A percentile compares a stretch with the other conserved stretches of the same genome.
Conservation (phyloP, 176 grass and related monocot genomes). For the Cocos nucifera region DNA sequence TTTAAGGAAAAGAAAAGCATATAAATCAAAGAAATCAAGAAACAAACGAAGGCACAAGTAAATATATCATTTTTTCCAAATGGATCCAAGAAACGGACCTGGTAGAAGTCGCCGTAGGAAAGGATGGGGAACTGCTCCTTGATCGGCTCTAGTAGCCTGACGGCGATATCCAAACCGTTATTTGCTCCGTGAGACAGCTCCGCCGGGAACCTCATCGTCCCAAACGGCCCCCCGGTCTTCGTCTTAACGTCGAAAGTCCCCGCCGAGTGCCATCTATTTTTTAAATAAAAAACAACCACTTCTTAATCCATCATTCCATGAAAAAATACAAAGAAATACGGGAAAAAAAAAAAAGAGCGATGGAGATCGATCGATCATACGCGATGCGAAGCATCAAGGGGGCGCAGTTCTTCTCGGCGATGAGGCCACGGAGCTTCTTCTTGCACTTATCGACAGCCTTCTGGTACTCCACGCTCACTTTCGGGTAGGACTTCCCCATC, state of each 20-base stretch:
- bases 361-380: conserved; percentile 25
- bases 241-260: conserved; percentile 67
- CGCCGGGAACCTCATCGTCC: conserved; percentile 54
- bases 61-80: no score
- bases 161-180: conserved; percentile 72
- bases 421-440: conserved; percentile 72
- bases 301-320: not conserved
- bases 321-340: not conserved
- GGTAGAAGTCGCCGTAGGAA: conserved; percentile 92
- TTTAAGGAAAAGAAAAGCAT: not conserved
- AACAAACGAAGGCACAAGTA: no score
- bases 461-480: conserved; percentile 67
- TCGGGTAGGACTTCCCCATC: conserved; percentile 68
- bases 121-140: conserved; percentile 75
- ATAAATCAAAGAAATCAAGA: conserved; percentile 9
- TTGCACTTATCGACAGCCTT: conserved; percentile 62
- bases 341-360: not conserved
- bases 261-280: conserved; percentile 79
- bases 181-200: conserved; percentile 81
- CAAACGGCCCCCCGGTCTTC: conserved; percentile 76
- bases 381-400: conserved; percentile 81
- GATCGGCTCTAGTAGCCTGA: conserved; percentile 78
- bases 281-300: no score
- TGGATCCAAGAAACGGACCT: conserved; percentile 22
- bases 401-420: conserved; percentile 97